phyloP scores from a whole-genome alignment of 1,284 basidiomycete genomes.

The Polyporus tsugae region DNA sequence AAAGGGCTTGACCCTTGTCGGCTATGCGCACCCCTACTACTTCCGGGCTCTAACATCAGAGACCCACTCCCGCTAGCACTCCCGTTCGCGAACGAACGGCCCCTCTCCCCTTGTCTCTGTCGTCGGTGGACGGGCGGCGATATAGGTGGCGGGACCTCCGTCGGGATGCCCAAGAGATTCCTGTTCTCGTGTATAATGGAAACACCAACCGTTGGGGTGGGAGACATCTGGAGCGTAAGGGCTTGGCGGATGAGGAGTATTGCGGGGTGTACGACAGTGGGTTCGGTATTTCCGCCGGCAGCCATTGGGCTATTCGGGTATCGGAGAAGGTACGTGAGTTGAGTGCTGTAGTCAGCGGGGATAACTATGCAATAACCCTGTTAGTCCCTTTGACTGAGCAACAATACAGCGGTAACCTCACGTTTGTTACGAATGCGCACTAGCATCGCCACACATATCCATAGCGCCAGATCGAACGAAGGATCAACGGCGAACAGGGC shows the following conservation, averaged over 20 bases:
- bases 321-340: constrained; percentile 84
- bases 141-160: constrained; percentile 66
- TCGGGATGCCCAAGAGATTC: constrained; percentile 75
- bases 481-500: constrained; percentile 88
- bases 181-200: constrained; percentile 84
- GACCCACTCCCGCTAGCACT: constrained; percentile 19
- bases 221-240: constrained; percentile 76
- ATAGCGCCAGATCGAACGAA: constrained; percentile 76
- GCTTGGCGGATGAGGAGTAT: constrained; percentile 85
- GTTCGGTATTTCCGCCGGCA: constrained; percentile 36
- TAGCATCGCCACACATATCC: constrained; percentile 92
- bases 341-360: constrained; percentile 82
- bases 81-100: constrained; percentile 33
- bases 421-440: constrained; percentile 88
- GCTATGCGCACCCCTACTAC: constrained; percentile 37
- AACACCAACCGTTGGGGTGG: constrained; percentile 76
- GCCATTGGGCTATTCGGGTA: constrained; percentile 69
- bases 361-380: constrained; percentile 66
- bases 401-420: constrained; percentile 49
- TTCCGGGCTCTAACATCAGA: constrained; percentile 22
- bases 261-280: constrained; percentile 57
- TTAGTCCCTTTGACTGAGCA: constrained; percentile 8
- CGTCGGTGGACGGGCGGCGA: constrained; percentile 50
- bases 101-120: constrained; percentile 39
- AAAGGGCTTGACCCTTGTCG: constrained; percentile 55